phyloP scores from a whole-genome alignment of 2,329 filamentous ascomycete genomes.

The Thielaviopsis populi region DNA sequence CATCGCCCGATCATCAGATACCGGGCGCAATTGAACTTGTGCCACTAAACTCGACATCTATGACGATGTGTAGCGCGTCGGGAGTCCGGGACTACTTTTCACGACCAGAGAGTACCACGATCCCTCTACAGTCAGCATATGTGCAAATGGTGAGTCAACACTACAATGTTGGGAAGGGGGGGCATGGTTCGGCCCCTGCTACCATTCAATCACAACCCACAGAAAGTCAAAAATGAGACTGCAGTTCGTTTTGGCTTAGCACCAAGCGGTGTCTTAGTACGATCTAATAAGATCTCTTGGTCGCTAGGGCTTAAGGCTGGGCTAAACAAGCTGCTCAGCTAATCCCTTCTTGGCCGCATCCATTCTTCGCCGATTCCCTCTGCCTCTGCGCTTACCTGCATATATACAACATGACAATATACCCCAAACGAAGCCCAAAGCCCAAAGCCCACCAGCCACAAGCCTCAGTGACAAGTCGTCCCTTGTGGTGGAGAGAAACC shows the following conservation, averaged over 20 bases:
- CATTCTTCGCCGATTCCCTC: neutral
- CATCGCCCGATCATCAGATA: neutral
- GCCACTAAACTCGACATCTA: neutral
- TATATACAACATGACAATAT: neutral
- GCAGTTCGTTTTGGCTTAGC: neutral
- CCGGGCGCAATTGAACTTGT: neutral
- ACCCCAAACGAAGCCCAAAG: neutral
- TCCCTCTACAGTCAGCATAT: neutral
- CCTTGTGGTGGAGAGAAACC: neutral
- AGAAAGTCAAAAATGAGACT: neutral
- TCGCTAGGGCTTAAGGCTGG: neutral
- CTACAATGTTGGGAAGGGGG: neutral
- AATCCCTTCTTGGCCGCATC: neutral
- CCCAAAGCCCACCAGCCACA: neutral
- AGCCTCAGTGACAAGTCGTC: neutral
- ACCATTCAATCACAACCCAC: neutral
- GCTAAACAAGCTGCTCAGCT: neutral
- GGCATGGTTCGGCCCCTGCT: neutral
- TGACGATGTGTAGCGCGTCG: neutral
- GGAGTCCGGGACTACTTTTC: neutral
- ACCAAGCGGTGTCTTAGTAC: neutral
- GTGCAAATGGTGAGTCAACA: neutral
- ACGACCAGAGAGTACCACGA: neutral
- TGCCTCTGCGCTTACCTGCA: neutral
- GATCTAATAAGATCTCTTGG: neutral